Percentiles rank a stretch among this genome's conserved stretches.
phyloP scores from a whole-genome alignment of 176 grass and related monocot genomes.

The Juncus effusus region DNA sequence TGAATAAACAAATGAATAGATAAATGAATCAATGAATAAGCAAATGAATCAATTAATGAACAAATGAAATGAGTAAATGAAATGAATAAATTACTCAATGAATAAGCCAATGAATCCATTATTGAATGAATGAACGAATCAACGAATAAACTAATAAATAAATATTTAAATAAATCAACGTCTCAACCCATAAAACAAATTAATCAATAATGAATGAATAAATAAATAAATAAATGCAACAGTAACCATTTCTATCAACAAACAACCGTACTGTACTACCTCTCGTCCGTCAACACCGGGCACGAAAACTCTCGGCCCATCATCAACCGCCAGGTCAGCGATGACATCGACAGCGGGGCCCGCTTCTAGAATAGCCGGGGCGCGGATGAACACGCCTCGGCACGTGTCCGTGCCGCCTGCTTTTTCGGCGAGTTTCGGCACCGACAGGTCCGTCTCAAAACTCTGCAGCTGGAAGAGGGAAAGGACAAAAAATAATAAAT shows the following conservation, averaged over 20 bases:
- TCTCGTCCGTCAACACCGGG: conserved; percentile 36
- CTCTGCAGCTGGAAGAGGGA: conserved; percentile 66
- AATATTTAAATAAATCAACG: too few species aligned
- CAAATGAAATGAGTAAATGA: neutral
- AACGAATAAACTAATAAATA: too few species aligned
- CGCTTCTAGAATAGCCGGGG: conserved; percentile 88
- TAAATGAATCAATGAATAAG: neutral
- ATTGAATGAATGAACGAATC: too few species aligned
- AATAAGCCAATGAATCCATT: too few species aligned
- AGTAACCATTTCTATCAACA: neutral
- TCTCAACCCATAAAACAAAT: too few species aligned
- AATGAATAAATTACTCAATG: neutral
- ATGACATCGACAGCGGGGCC: conserved; percentile 76
- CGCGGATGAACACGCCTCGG: conserved; percentile 90
- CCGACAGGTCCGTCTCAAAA: conserved; percentile 79
- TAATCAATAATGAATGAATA: neutral
- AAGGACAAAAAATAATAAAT: conserved; percentile 29
- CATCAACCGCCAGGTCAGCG: conserved; percentile 61
- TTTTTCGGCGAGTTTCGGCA: conserved; percentile 71
- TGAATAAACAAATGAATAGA: conserved; percentile 1
- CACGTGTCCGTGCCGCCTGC: conserved; percentile 62
- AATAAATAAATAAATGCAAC: conserved; percentile 6
- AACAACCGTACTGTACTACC: conserved; percentile 40
- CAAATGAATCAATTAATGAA: neutral
- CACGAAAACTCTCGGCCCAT: conserved; percentile 41